Evolutionary conservation across 805 yeast species (phyloP).

Genomic region (Ascoidea rubescens): DNA sequence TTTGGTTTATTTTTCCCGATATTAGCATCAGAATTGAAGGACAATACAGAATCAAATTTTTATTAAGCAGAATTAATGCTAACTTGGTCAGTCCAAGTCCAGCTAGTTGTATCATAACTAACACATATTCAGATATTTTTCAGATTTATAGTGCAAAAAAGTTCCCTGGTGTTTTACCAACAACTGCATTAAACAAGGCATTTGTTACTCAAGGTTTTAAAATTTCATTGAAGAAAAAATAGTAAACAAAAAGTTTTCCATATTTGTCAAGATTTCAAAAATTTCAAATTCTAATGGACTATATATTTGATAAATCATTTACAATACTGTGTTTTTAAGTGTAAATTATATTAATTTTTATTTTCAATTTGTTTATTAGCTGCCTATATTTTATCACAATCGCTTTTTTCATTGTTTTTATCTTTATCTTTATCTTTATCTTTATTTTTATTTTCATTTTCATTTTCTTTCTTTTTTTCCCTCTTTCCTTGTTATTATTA

Average conservation of each 20-base stretch:
- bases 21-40: slow-evolving; percentile 29
- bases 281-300: neutral
- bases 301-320: too few relatives aligned
- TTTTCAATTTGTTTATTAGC: too few relatives aligned
- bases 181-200: slow-evolving; percentile 23
- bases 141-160: slow-evolving; percentile 27
- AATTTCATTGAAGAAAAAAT: slow-evolving; percentile 25
- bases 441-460: too few relatives aligned
- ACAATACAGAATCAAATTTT: slow-evolving; percentile 23
- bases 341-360: too few relatives aligned
- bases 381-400: too few relatives aligned
- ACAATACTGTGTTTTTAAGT: too few relatives aligned
- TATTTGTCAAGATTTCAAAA: neutral
- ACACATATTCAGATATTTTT: slow-evolving; percentile 21
- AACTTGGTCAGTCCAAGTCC: slow-evolving; percentile 2
- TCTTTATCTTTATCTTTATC: too few relatives aligned
- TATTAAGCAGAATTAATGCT: slow-evolving; percentile 19
- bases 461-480: too few relatives aligned
- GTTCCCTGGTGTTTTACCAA: slow-evolving; percentile 31
- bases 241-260: neutral
- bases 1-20: slow-evolving; percentile 29
- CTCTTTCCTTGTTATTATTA: too few relatives aligned
- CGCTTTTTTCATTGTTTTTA: too few relatives aligned
- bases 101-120: slow-evolving; percentile 13
- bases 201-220: slow-evolving; percentile 30